Percentiles rank a stretch among this genome's conserved stretches.
phyloP scores from a whole-genome alignment of 129 eudicot species.

The Ambrosia artemisiifolia region DNA sequence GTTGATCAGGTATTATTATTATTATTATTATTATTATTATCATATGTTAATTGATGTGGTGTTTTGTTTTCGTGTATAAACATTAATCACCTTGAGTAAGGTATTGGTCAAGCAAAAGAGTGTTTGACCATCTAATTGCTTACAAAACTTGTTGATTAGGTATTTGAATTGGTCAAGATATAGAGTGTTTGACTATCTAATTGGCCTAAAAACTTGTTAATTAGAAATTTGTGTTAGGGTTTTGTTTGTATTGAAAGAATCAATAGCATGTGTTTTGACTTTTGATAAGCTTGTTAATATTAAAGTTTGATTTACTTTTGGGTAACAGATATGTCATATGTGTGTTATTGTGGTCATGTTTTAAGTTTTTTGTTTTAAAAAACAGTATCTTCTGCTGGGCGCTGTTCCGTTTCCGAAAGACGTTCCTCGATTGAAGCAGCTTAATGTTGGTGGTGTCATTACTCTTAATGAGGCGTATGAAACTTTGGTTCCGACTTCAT shows the following conservation, averaged over 20 bases:
- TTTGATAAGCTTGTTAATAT: conserved; percentile 3
- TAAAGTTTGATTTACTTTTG: not conserved
- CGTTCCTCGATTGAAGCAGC: conserved; percentile 71
- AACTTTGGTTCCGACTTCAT: conserved; percentile 75
- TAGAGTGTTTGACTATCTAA: conserved; percentile 10
- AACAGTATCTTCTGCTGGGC: conserved; percentile 79
- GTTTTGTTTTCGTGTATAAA: not conserved
- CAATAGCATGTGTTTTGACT: conserved; percentile 17
- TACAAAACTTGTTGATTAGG: not conserved
- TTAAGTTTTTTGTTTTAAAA: not conserved
- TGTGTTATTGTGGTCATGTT: no score
- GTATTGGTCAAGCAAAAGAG: conserved; percentile 6
- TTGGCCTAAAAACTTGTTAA: not conserved
- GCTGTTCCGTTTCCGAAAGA: conserved; percentile 95
- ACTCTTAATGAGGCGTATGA: conserved; percentile 92
- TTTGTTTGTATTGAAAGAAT: conserved; percentile 1
- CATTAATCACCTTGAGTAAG: not conserved
- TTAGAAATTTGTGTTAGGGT: not conserved
- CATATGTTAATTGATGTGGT: not conserved
- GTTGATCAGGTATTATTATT: conserved; percentile 62
- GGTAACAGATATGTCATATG: no score
- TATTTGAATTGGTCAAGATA: not conserved
- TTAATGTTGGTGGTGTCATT: conserved; percentile 93
- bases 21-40: not conserved
- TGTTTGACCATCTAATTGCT: conserved; percentile 12